phyloP scores from a whole-genome alignment of 768 basidiomycete genomes.

The Clavaria fumosa region DNA sequence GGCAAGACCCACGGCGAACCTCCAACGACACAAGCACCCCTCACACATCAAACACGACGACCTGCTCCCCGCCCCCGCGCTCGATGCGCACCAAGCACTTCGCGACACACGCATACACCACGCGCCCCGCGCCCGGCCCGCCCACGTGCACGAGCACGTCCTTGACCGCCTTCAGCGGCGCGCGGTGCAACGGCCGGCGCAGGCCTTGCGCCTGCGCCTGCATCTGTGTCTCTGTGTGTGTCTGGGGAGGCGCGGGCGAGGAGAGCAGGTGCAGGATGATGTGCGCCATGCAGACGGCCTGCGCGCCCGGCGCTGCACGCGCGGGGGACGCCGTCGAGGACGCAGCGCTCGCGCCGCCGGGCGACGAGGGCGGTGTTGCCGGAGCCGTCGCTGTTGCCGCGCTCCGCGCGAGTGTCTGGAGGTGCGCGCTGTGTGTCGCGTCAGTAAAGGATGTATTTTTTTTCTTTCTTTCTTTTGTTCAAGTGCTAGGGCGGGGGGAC shows the following conservation, averaged over 20 bases:
- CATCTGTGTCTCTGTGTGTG: too few species aligned
- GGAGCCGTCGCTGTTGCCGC: constrained; percentile 34
- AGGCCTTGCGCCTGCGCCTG: too few species aligned
- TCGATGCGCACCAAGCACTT: constrained; percentile 69
- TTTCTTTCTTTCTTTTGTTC: too few species aligned
- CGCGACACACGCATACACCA: constrained; percentile 67
- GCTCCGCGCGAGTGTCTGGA: too few species aligned
- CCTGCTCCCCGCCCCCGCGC: constrained; percentile 56
- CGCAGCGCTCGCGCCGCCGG: constrained; percentile 37
- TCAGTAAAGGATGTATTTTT: constrained; percentile 1
- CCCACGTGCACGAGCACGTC: constrained; percentile 31
- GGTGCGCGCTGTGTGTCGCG: constrained; percentile 28
- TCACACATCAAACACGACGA: constrained; percentile 50
- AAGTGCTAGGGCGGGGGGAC: too few species aligned
- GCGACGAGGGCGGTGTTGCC: constrained; percentile 40
- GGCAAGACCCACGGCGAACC: too few species aligned
- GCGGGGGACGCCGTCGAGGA: constrained; percentile 25
- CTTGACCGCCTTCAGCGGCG: constrained; percentile 49
- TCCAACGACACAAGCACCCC: too few species aligned
- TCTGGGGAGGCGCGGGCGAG: constrained; percentile 34
- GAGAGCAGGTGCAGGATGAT: constrained; percentile 45
- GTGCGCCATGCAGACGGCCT: constrained; percentile 59
- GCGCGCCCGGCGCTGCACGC: constrained; percentile 32
- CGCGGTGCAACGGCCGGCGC: too few species aligned
- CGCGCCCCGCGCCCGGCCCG: constrained; percentile 29